phyloP scores from a whole-genome alignment of 345 rosid genomes.

The Conringia planisiliqua region DNA sequence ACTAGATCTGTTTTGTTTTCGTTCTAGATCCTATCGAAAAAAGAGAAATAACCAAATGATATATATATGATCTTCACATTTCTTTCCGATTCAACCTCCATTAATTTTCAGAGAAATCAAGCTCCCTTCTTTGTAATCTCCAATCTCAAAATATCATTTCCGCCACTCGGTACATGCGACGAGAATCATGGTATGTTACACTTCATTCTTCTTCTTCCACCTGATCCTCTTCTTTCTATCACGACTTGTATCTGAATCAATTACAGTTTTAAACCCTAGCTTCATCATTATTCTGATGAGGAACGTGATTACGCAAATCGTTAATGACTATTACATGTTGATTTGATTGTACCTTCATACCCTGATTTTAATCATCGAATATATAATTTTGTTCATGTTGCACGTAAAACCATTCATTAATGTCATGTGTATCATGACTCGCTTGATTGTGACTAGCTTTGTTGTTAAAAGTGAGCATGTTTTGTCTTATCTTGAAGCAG shows the following conservation, averaged over 20 bases:
- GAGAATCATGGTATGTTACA: neutral
- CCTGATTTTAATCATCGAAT: neutral
- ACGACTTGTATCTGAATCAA: neutral
- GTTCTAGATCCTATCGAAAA: neutral
- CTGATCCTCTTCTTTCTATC: neutral
- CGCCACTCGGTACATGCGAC: neutral
- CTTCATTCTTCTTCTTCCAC: neutral
- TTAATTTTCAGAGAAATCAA: neutral
- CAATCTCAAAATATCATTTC: neutral
- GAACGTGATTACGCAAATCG: neutral
- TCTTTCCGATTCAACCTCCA: neutral
- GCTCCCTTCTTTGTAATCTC: neutral
- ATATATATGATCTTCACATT: neutral
- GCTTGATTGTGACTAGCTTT: neutral
- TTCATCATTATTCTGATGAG: too few relatives aligned
- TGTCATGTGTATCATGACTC: neutral
- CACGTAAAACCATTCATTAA: neutral
- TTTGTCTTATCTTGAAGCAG: conserved; percentile 38
- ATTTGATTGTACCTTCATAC: neutral
- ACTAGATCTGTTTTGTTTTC: neutral
- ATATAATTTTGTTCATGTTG: too few relatives aligned
- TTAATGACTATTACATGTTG: neutral
- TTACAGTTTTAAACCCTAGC: neutral
- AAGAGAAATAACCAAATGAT: neutral
- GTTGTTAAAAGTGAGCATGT: neutral